Conservation (phyloP, 257 asterid genomes). For the Solanum sitiens region DNA sequence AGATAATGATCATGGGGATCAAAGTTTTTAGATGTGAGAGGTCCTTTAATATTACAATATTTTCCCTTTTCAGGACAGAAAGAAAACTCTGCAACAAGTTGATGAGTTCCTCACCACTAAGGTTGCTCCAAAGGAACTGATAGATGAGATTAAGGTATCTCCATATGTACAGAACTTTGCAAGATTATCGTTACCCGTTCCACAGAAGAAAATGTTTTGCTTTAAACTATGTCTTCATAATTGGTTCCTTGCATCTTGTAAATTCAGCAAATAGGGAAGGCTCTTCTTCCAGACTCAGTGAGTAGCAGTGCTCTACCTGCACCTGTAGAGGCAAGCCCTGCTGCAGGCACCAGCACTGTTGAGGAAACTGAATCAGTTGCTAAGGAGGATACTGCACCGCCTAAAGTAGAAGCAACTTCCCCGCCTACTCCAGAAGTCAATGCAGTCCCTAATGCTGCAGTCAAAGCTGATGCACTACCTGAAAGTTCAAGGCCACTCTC, state of each 20-base stretch:
- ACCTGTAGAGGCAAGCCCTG: conserved; percentile 33
- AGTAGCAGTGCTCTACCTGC: conserved; percentile 58
- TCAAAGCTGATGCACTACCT: conserved; percentile 32
- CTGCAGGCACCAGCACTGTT: conserved; percentile 12
- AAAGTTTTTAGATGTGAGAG: background rate
- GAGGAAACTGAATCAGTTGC: conserved; percentile 29
- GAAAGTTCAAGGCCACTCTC: conserved; percentile 54
- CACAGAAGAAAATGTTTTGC: background rate
- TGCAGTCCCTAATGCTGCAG: conserved; percentile 47
- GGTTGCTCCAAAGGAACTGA: conserved; percentile 76
- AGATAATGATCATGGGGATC: background rate
- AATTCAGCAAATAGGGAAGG: conserved; percentile 77
- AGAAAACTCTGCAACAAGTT: conserved; percentile 61
- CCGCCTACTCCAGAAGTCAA: conserved; percentile 41
- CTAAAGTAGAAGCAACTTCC: conserved; percentile 30
- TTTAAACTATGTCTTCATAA: background rate
- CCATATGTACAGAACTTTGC: background rate
- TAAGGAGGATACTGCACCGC: conserved; percentile 15
- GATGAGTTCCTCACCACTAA: conserved; percentile 59
- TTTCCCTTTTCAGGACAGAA: conserved; percentile 62
- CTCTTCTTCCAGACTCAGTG: conserved; percentile 51
- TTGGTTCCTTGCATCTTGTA: background rate
- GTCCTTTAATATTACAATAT: background rate
- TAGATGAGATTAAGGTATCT: conserved; percentile 76
- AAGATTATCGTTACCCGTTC: background rate